Base-by-base conservation (phyloP, 2,329 filamentous ascomycete genomes). In the Cladosporium colombiae region DNA sequence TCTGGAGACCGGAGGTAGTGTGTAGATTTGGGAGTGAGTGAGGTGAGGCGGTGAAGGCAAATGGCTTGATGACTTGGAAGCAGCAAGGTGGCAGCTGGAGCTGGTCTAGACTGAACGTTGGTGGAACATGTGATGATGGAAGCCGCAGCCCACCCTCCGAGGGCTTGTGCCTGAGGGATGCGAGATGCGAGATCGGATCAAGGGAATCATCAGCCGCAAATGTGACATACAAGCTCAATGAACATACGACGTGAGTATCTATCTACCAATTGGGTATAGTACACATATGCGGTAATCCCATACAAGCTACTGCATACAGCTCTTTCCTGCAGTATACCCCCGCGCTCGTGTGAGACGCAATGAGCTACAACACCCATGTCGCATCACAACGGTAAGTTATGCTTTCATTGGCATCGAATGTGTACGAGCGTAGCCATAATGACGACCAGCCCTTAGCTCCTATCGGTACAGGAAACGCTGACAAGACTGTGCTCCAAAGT, bases 161-260 rank as follows among this genome's bases (percentile, higher is more conserved):
- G 27, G 4, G 29, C 29, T 31, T 8, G 60, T 62, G 60, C 60
- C 60, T 62, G 31, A 57, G 33, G 2, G 31, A 60, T 49, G 44
- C 29, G 18, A n/a, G 18, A 50, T 61, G 58, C 44, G 46, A 62
- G 60, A 62, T 62, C 46, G 33, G 60, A 62, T 53, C 35, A 40
- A 40, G 16, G 35, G 16, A 40, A 40, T 40, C 14, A 37, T 37
- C 56, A 59, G 56, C 35, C 16, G 56, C 35, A 59, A 23, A 29
- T 29, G 31, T 21, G 52, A 21, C 18, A 31, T 31, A 10, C 13
- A 29, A 25, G 25, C 52, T n/a, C 29, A 8, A 27, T n/a, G 49
- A 18, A 27, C 13, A 55, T 33, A 31, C 52, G 49, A 18, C 49
- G 23, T 33, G 52, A 13, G n/a, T 6, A 55, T 55, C 18, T 31